phyloP scores from a whole-genome alignment of 495 filamentous ascomycete species.

The Penicillium nucicola region DNA sequence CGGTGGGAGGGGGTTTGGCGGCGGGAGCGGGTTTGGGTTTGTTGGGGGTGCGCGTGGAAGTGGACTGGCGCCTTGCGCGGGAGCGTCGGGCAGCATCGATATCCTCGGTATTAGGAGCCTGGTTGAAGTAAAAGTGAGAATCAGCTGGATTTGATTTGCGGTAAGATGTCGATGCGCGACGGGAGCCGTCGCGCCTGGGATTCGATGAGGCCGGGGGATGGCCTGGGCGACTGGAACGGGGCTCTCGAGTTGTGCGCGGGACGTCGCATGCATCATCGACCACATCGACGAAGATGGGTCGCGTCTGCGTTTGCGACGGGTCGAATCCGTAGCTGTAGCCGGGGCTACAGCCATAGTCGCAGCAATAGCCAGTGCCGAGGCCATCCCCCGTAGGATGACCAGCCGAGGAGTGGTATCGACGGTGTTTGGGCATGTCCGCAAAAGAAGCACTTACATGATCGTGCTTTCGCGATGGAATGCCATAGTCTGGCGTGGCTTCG shows the following conservation, averaged over 20 bases:
- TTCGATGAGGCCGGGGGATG: constrained; percentile 21
- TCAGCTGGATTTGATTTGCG: constrained; percentile 53
- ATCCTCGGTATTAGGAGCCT: constrained; percentile 47
- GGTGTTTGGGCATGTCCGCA: constrained; percentile 36
- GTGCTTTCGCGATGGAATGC: constrained; percentile 50
- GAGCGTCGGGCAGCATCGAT: constrained; percentile 42
- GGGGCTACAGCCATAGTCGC: background rate
- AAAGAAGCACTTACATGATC: constrained; percentile 58
- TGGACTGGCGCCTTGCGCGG: constrained; percentile 47
- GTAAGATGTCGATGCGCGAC: constrained; percentile 35
- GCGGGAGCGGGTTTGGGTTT: constrained; percentile 45
- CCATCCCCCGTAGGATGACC: constrained; percentile 40
- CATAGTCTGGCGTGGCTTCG: constrained; percentile 46
- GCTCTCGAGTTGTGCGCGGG: constrained; percentile 32
- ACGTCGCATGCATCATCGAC: constrained; percentile 52
- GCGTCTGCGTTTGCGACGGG: constrained; percentile 45
- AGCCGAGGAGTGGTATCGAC: constrained; percentile 37
- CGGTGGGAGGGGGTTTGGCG: constrained; percentile 56
- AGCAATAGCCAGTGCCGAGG: constrained; percentile 29
- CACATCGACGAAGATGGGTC: constrained; percentile 53
- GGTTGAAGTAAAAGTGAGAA: constrained; percentile 49
- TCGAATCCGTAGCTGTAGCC: constrained; percentile 17
- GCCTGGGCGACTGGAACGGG: constrained; percentile 19
- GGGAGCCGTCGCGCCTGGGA: constrained; percentile 26
- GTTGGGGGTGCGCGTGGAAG: constrained; percentile 42